Base-by-base conservation (phyloP, 106 monocot genomes). In the Apostasia ramifera region DNA sequence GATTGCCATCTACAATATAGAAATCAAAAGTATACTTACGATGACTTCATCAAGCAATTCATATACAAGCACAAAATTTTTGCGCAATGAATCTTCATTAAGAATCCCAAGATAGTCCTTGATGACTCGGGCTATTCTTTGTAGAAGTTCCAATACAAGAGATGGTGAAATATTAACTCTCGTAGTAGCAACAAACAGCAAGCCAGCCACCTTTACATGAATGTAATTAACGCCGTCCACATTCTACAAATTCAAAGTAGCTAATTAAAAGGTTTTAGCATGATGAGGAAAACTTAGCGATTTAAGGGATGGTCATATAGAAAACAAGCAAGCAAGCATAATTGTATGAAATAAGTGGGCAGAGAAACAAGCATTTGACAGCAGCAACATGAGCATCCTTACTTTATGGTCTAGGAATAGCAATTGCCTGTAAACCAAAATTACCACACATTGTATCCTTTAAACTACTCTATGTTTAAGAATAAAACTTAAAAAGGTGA, bases 41-140 rank as follows among this genome's bases (percentile, higher is more conserved):
- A 97, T 97, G 66, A 87, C 87, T 87, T 97, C 97, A 81, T 97
- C 97, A 61, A 97, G 97, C 59, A 97, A 81, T 76, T 97, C 97
- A 77, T 97, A 97, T 7, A 97, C 92, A 63, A 97, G 92, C 47
- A 97, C 87, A 67, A 97, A 97, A 76, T 97, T 97, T 75, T 97
- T 97, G 61, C 97, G 86, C 50, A 97, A 70, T 6, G 97, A 97
- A 64, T 97, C 97, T 80, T 97, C 97, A 78, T 97, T 97, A 59
- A 97, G 97, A 71, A 97, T 85, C 37, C 97, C 97, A 77, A 97
- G 89, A 63, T 97, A 97, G 74, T 97, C 97, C 80, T 97, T 97
- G 41, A 71, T 92, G 50, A 97, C 81, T 49, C 97, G 89, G 60
- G 92, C 89, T 85, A 97, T 92, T 68, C 97, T 86, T 81, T 97